Evolutionary conservation across 441 rosid genomes (phyloP), one percentile per base, ranked within the genome.

Genomic region (Eruca vesicaria): DNA sequence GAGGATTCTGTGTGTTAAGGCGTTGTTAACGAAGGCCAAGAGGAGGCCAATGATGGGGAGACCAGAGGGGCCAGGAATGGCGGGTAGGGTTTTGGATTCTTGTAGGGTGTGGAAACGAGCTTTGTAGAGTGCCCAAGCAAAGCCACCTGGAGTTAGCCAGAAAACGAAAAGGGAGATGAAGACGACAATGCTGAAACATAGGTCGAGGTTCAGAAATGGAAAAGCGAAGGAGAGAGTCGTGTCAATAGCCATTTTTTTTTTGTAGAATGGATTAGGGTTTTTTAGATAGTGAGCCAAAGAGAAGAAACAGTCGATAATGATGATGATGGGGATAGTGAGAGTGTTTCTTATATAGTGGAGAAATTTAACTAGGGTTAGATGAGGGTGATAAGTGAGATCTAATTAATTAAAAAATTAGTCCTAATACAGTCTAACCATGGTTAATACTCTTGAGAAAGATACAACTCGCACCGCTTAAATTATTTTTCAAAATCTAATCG

Each of bases 11-110:
- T 86, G 94, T 35, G 92, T 83, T n/a, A 80, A 67, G 15, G 87
- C 66, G 19, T 82, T 81, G 12, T 82, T 81, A 11, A 80, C 68
- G 70, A 92, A 91, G 36, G 82, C 78, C 7, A 76, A 73, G 28
- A 80, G 74, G 36, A 84, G 72, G 41, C 98, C 92, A 0, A 86
- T 63, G 20, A 88, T 3, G 14, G 94, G 93, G 32, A 80, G 62
- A 9, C 96, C 98, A 3, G 87, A 61, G 10, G 96, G 93, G 6
- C 98, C 94, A 1, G 92, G 89, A 32, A 90, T 83, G 29, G 87
- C 88, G 3, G 55, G 8, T 19, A 69, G 31, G 21, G 75, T 65
- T 23, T 50, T 66, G 12, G 50, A 60, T 11, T 59, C 63, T 0
- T 12, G 20, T 21, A 41, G 70, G 76, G 66, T 72, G 36, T 66